Percentiles rank a stretch among this genome's conserved stretches.
Conservation (phyloP, 1,139 yeast genomes). For the Tardiomyces blankii region DNA sequence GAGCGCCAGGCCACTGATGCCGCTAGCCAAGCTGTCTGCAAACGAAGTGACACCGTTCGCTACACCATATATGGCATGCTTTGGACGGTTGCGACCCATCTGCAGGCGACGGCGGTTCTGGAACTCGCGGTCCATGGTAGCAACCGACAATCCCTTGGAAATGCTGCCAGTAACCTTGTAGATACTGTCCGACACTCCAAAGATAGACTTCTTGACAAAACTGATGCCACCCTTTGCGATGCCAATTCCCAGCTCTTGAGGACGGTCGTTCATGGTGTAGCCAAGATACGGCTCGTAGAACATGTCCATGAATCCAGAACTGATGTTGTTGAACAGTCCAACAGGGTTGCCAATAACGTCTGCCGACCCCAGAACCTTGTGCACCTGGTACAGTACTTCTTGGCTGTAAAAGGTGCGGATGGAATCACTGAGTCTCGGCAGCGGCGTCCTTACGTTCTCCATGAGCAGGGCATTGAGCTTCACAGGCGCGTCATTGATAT, state of each 20-base stretch:
- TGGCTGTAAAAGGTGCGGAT: slow-evolving; percentile 84
- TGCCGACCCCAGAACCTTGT: slow-evolving; percentile 90
- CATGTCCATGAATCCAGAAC: slow-evolving; percentile 92
- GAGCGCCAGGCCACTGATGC: slow-evolving; percentile 79
- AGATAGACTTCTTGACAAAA: slow-evolving; percentile 87
- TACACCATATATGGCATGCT: slow-evolving; percentile 81
- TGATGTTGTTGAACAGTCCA: slow-evolving; percentile 82
- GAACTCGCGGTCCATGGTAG: slow-evolving; percentile 75
- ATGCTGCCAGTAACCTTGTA: slow-evolving; percentile 89
- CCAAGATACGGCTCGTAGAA: slow-evolving; percentile 98
- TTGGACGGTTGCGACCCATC: slow-evolving; percentile 68
- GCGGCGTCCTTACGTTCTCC: slow-evolving; percentile 82
- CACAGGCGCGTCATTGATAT: slow-evolving; percentile 94
- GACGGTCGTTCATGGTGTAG: slow-evolving; percentile 83
- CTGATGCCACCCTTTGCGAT: slow-evolving; percentile 93
- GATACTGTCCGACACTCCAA: slow-evolving; percentile 88
- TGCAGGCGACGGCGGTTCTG: slow-evolving; percentile 72
- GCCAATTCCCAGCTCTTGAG: slow-evolving; percentile 92
- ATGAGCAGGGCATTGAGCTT: slow-evolving; percentile 75
- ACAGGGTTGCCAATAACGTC: slow-evolving; percentile 96
- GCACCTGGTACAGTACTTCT: slow-evolving; percentile 83
- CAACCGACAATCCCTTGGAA: slow-evolving; percentile 88
- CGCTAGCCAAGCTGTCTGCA: slow-evolving; percentile 77
- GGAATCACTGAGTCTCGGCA: slow-evolving; percentile 60
- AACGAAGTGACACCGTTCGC: slow-evolving; percentile 84